Base-by-base conservation (phyloP, 2,329 filamentous ascomycete species). In the Epichloe gansuensis region DNA sequence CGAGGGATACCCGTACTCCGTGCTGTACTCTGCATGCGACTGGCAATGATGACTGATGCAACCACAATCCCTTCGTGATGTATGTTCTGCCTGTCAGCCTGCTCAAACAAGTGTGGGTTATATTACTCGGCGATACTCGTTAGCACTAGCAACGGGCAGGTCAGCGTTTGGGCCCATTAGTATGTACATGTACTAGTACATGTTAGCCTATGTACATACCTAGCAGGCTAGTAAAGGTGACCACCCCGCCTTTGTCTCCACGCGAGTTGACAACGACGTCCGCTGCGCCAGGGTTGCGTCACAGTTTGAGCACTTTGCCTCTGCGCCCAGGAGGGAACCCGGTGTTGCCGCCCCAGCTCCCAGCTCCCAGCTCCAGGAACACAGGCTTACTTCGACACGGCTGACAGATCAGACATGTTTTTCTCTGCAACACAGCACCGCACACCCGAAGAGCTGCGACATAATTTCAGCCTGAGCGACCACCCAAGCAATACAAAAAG, bases 211-310 rank as follows among this genome's bases (percentile, higher is more conserved):
- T n/a, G n/a, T n/a, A 21, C 17, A 2, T 21, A 21, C 17, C 17
- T 21, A 21, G 17, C 17, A 21, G 17, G 17, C 17, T 21, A 21
- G 17, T 21, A 21, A 21, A 21, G 28, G 28, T 31, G 8, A 31
- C 8, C 28, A 31, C 28, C 31, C 17, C 17, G 21, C 42, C 42
- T 44, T 25, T 25, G 21, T 12, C 41, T 11, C 17, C 41, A 43
- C 41, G 17, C 41, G 6, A 43, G 41, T 43, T 25, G 41, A 17
- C 41, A 13, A 23, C 17, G 17, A 12, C n/a, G 15, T 43, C 35
- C 35, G 50, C 55, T 57, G 55, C 55, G 54, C 55, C 55, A 57
- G 9, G 9, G 31, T 31, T 31, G 31, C 31, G 31, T 31, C 31
- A 31, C 31, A 11, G 31, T 9, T 28, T 9, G 28, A 9, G 28